Conservation (phyloP, 2,329 filamentous ascomycete genomes). For the Capronia americana region DNA sequence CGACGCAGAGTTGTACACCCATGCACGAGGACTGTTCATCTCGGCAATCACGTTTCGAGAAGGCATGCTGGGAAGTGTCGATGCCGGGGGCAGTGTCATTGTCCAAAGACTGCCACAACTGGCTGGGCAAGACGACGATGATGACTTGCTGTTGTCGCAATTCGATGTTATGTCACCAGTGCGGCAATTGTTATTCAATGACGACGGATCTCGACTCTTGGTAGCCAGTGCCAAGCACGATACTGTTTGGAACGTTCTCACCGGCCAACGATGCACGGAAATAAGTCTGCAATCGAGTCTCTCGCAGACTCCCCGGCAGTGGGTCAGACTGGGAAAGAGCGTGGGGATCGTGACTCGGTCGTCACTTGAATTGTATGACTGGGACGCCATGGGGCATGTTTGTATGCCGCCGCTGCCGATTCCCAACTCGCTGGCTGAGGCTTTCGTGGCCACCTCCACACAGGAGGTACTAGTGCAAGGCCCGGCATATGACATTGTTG, state of each 20-base stretch:
- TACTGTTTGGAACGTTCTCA: neutral
- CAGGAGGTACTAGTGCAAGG: neutral
- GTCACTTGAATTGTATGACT: slow-evolving; percentile 3
- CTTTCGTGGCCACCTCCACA: neutral
- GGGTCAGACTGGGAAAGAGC: neutral
- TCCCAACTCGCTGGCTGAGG: no score
- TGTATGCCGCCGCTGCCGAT: neutral
- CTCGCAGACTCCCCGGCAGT: neutral
- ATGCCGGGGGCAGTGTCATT: slow-evolving; percentile 1
- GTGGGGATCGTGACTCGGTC: neutral
- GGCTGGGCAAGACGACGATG: neutral
- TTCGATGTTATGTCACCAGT: neutral
- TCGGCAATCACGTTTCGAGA: slow-evolving; percentile 1
- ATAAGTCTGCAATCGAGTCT: neutral
- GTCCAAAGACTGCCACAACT: neutral
- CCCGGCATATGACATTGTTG: neutral
- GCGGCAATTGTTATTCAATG: slow-evolving; percentile 4
- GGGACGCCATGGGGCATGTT: neutral
- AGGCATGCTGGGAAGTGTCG: slow-evolving; percentile 6
- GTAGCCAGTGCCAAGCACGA: neutral
- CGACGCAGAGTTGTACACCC: neutral
- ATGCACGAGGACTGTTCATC: slow-evolving; percentile 1
- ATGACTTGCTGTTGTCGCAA: neutral
- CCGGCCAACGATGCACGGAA: neutral
- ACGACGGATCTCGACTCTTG: neutral